Conservation (phyloP, 1,139 yeast species). For the Geotrichum cucujoidarum region DNA sequence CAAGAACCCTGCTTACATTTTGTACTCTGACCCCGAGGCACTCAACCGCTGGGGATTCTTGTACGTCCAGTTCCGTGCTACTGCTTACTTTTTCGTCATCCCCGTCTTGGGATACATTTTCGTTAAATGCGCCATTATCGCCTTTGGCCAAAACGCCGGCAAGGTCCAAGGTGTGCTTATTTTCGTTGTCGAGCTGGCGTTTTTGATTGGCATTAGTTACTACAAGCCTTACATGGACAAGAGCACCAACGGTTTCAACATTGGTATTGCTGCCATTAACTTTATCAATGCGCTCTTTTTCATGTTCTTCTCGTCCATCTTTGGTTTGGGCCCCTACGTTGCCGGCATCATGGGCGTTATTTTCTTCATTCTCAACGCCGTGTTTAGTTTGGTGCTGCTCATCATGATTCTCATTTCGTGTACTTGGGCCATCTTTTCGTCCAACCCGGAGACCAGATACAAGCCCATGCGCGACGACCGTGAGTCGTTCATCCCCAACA, state of each 20-base stretch:
- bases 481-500: slow-evolving; percentile 71
- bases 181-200: slow-evolving; percentile 67
- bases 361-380: slow-evolving; percentile 86
- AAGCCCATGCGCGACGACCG: slow-evolving; percentile 97
- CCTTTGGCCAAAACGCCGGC: slow-evolving; percentile 75
- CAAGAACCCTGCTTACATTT: slow-evolving; percentile 87
- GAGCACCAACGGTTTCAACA: slow-evolving; percentile 87
- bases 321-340: slow-evolving; percentile 79
- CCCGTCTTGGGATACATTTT: slow-evolving; percentile 62
- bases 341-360: slow-evolving; percentile 90
- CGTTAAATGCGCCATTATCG: slow-evolving; percentile 76
- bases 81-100: slow-evolving; percentile 74
- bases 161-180: slow-evolving; percentile 74
- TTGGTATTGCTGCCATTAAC: slow-evolving; percentile 73
- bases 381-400: slow-evolving; percentile 74
- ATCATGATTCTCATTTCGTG: slow-evolving; percentile 85
- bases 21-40: slow-evolving; percentile 77
- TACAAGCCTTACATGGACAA: slow-evolving; percentile 90
- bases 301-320: slow-evolving; percentile 80
- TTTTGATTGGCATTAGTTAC: slow-evolving; percentile 59
- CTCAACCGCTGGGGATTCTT: slow-evolving; percentile 88
- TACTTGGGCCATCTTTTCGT: slow-evolving; percentile 72
- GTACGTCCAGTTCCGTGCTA: slow-evolving; percentile 87
- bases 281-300: slow-evolving; percentile 80
- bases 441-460: slow-evolving; percentile 92